phyloP scores from a whole-genome alignment of 306 rosid genomes.

The Calophaca sinica region DNA sequence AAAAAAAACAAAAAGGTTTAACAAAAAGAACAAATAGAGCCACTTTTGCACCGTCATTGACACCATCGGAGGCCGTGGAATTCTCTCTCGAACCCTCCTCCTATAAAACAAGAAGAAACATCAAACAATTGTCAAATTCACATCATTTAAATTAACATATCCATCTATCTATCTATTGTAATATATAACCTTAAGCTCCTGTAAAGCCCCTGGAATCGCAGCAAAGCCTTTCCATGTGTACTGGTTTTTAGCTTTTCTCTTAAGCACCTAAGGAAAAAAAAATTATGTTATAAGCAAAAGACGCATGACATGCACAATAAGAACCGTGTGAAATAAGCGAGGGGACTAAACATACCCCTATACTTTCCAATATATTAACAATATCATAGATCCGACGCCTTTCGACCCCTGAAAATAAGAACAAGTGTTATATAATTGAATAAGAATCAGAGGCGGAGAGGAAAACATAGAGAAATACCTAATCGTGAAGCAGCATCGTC shows the following conservation, averaged over 20 bases:
- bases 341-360: slow-evolving; percentile 52
- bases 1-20: not conserved
- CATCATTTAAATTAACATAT: not conserved
- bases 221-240: slow-evolving; percentile 83
- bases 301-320: not conserved
- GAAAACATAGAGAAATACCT: slow-evolving; percentile 1
- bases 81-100: slow-evolving; percentile 68
- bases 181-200: slow-evolving; percentile 67
- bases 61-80: slow-evolving; percentile 45
- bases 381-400: slow-evolving; percentile 89
- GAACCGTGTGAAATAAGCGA: not conserved
- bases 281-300: not conserved
- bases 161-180: not conserved
- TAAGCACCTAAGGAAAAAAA: slow-evolving; percentile 56
- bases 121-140: slow-evolving; percentile 7
- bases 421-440: not conserved
- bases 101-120: slow-evolving; percentile 49
- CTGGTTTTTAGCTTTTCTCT: slow-evolving; percentile 81
- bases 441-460: not conserved
- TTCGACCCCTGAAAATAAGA: slow-evolving; percentile 57
- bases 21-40: too few relatives aligned
- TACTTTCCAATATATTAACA: slow-evolving; percentile 78
- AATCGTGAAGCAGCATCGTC: slow-evolving; percentile 78
- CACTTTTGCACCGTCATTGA: slow-evolving; percentile 56
- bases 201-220: slow-evolving; percentile 65